These are phyloP conservation scores for Carex kokanica DNA, from an alignment of 176 grass and related monocot genomes.

Conservation along the genomic window DNA sequence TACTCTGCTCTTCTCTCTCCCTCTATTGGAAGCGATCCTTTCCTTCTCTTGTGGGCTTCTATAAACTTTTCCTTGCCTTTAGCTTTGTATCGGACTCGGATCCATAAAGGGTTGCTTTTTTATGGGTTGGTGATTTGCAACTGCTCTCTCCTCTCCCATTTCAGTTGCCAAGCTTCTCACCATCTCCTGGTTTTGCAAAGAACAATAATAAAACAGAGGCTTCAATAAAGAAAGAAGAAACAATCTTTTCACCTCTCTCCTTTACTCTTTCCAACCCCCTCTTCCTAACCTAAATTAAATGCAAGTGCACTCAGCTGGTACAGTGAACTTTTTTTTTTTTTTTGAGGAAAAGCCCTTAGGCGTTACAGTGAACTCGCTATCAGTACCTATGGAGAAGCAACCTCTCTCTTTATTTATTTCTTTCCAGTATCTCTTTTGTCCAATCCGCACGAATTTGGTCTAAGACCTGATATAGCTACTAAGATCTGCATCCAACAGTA, in stretches of 20 bases:
- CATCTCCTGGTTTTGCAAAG: constrained; percentile 23
- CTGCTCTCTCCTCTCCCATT: not conserved
- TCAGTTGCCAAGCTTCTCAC: not conserved
- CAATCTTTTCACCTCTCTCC: not conserved
- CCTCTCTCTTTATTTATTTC: not conserved
- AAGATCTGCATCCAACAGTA: not conserved
- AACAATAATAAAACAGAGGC: not conserved
- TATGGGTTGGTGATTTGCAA: not conserved
- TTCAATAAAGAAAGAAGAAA: constrained; percentile 1
- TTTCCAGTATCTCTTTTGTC: constrained; percentile 24
- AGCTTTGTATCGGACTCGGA: constrained; percentile 13
- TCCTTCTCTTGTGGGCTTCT: constrained; percentile 28
- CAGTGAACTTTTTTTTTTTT: not conserved
- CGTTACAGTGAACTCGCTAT: constrained; percentile 10
- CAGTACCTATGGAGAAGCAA: not conserved
- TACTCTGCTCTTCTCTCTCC: constrained; percentile 5
- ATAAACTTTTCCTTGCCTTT: not conserved
- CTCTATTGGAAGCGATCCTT: constrained; percentile 22
- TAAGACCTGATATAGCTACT: constrained; percentile 29
- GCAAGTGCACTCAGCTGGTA: constrained; percentile 15
- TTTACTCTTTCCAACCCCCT: constrained; percentile 10
- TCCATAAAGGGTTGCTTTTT: constrained; percentile 23
- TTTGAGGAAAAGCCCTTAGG: too few relatives aligned
- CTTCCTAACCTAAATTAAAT: constrained; percentile 34
- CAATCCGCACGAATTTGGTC: constrained; percentile 31